phyloP scores from a whole-genome alignment of 2,329 filamentous ascomycete genomes.

The Xylariomycetidae sp. region DNA sequence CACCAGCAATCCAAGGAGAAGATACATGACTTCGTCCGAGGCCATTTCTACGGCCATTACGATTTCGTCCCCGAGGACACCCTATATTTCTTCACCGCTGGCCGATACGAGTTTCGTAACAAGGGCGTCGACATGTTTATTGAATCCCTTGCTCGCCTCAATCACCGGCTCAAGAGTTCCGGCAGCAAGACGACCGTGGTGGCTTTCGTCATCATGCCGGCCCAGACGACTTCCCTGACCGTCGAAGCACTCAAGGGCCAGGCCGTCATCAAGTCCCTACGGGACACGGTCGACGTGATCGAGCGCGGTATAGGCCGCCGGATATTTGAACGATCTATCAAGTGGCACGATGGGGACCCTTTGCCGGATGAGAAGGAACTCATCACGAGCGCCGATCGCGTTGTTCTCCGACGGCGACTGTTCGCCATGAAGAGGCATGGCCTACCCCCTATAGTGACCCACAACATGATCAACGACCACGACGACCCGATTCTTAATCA shows the following conservation, averaged over 20 bases:
- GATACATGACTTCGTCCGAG: conserved; percentile 96
- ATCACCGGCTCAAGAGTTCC: conserved; percentile 80
- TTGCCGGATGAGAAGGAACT: conserved; percentile 96
- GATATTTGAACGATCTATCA: conserved; percentile 88
- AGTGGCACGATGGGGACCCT: conserved; percentile 91
- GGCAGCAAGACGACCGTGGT: conserved; percentile 93
- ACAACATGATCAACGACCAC: conserved; percentile 94
- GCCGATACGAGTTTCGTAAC: conserved; percentile 95
- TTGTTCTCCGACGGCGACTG: conserved; percentile 82
- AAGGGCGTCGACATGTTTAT: conserved; percentile 99
- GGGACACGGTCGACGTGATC: conserved; percentile 89
- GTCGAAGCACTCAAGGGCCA: conserved; percentile 96
- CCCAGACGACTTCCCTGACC: conserved; percentile 89
- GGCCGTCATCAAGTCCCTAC: conserved; percentile 92
- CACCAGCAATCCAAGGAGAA: conserved; percentile 96
- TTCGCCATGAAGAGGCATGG: conserved; percentile 95
- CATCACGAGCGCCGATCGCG: conserved; percentile 85
- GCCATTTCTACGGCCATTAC: conserved; percentile 97
- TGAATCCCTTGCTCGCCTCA: conserved; percentile 88
- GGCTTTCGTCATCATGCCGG: conserved; percentile 98
- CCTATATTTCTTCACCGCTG: conserved; percentile 94
- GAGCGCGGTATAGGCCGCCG: conserved; percentile 89
- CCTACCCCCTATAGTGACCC: conserved; percentile 92
- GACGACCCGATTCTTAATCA: conserved; percentile 96
- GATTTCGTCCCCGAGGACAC: conserved; percentile 97